Base-by-base conservation (phyloP, 2,329 filamentous ascomycete genomes). In the Achaetomium macrosporum region DNA sequence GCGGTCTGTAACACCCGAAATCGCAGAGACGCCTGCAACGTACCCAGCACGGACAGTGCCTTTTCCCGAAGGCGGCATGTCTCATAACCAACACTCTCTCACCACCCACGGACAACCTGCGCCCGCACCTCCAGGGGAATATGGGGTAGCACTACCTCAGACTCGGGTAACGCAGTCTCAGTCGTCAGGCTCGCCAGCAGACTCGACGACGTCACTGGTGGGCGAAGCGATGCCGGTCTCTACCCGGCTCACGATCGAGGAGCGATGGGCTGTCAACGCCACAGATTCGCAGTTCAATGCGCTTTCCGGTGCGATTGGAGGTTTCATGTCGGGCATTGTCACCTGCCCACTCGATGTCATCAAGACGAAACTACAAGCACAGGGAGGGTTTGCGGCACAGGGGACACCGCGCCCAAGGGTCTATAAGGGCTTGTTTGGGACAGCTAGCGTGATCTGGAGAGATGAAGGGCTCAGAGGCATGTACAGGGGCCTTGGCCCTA, bases 311-410 rank as follows among this genome's bases (percentile, higher is more conserved):
- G 92, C 91, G 45, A 78, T 89, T 53, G 92, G 91, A 47, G 93
- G 93, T 46, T 89, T 97, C 64, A 90, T 90, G 19, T 96, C 91
- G 8, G 93, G 93, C 47, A 82, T 99, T 51, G 88, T 96, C 59
- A 97, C 92, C 49, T 99, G 93, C 69, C 93, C 93, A 40, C 84
- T 99, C 62, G 93, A 99, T 76, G 93, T 99, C 57, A 97, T 99
- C 71, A 99, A 99, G 76, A 99, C 93, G 42, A 97, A 96, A 71
- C 73, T 99, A 56, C 93, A 99, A 69, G 92, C 91, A 15, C 93
- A 97, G 69, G 92, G 92, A 58, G 88, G 90, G 17, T 95, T 95
- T 69, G 61, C 69, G 61, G 78, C 73, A 31, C 42, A 40, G 10
- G 60, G 70, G 69, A 65, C 55, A 68, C 68, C 50, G 74, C 76